These are phyloP conservation scores for Vigna nakashimae DNA, from an alignment of 306 rosid genomes.

Conservation along the genomic window DNA sequence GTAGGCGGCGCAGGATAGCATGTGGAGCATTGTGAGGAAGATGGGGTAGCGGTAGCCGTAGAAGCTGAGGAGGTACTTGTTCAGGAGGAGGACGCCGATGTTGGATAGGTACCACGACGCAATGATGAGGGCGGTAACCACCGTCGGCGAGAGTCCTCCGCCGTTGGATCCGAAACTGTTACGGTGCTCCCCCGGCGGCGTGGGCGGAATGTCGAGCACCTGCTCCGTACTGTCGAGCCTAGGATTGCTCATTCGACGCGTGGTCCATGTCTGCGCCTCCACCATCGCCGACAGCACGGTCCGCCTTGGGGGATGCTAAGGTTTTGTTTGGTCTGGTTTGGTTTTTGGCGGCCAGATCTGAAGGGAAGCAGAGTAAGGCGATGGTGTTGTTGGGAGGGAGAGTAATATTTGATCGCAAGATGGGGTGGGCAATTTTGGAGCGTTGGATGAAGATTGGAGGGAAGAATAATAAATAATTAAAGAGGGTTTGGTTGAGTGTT, in stretches of 20 bases:
- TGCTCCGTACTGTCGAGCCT: constrained; percentile 58
- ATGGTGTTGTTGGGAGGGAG: neutral
- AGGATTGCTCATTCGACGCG: constrained; percentile 91
- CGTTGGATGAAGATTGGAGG: neutral
- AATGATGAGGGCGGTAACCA: constrained; percentile 59
- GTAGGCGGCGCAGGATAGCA: constrained; percentile 83
- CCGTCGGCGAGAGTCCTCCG: constrained; percentile 43
- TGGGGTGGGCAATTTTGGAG: neutral
- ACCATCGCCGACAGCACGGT: constrained; percentile 51
- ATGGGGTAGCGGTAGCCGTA: constrained; percentile 86
- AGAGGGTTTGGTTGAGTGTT: neutral
- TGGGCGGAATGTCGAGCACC: constrained; percentile 72
- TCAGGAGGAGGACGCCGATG: constrained; percentile 90
- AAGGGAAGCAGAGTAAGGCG: neutral
- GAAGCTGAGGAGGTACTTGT: constrained; percentile 91
- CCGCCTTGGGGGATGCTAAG: neutral
- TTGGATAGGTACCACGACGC: constrained; percentile 89
- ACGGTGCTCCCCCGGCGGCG: constrained; percentile 69
- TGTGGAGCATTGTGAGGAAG: constrained; percentile 95
- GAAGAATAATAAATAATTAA: neutral
- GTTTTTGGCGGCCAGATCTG: neutral
- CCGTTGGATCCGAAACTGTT: constrained; percentile 46
- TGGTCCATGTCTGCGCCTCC: constrained; percentile 93
- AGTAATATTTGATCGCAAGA: neutral
- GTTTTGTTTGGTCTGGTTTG: too few species aligned